A percentile compares a stretch with the other conserved stretches of the same genome.
Evolutionary conservation across 768 basidiomycete species (phyloP).

Genomic region (Agrocybe chaxingu): DNA sequence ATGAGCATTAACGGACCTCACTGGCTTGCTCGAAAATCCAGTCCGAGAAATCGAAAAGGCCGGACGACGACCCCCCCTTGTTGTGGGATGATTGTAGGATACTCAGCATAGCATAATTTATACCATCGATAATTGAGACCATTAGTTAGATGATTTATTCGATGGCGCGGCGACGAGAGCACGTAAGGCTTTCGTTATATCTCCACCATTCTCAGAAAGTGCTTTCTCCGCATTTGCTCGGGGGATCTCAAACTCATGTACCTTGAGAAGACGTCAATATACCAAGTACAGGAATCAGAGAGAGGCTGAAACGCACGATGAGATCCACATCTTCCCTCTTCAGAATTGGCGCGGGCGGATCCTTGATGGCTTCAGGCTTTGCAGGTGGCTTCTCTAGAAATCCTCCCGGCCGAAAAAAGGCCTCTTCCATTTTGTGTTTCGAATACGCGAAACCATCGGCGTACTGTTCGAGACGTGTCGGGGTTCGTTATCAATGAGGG

Average conservation of each 20-base stretch:
- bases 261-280: slow-evolving; percentile 29
- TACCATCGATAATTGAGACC: no score
- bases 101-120: no score
- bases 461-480: slow-evolving; percentile 37
- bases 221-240: slow-evolving; percentile 57
- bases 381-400: slow-evolving; percentile 49
- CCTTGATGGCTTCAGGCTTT: slow-evolving; percentile 24
- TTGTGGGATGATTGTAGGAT: no score
- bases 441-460: slow-evolving; percentile 65
- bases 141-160: no score
- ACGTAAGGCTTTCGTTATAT: slow-evolving; percentile 13
- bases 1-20: no score
- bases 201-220: slow-evolving; percentile 49
- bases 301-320: slow-evolving; percentile 40
- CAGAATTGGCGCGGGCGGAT: slow-evolving; percentile 28
- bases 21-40: no score
- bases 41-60: no score
- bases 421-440: slow-evolving; percentile 65
- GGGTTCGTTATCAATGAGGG: neutral
- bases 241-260: slow-evolving; percentile 63
- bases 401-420: slow-evolving; percentile 53
- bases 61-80: no score
- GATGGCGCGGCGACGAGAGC: slow-evolving; percentile 9
- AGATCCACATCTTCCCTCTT: slow-evolving; percentile 66
- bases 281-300: neutral